Evolutionary conservation across 371 early-diverging fungal species (phyloP).

Genomic region (Apophysomyces variabilis): DNA sequence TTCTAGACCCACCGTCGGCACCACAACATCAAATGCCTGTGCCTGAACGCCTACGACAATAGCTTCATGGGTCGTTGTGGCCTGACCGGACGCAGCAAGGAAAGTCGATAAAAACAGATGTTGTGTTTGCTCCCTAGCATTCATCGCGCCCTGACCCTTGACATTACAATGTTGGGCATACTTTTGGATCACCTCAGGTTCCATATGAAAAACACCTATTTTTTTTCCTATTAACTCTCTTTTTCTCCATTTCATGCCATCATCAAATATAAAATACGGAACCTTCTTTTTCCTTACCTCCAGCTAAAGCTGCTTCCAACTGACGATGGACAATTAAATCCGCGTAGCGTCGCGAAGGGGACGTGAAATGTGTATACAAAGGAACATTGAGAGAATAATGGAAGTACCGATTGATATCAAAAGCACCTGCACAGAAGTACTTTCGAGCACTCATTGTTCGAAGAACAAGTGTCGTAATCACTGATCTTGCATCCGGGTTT

Average conservation of each 20-base stretch:
- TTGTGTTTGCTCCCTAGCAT: conserved; percentile 76
- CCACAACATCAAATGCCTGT: conserved; percentile 66
- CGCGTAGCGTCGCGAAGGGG: conserved; percentile 94
- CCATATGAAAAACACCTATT: conserved; percentile 41
- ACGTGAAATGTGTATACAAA: conserved; percentile 89
- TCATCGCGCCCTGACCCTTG: conserved; percentile 62
- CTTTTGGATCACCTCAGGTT: conserved; percentile 42
- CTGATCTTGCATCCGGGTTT: conserved; percentile 41
- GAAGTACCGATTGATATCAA: conserved; percentile 60
- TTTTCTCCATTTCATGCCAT: background rate
- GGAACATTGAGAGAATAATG: conserved; percentile 79
- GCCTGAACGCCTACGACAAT: conserved; percentile 54
- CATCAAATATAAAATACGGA: no score
- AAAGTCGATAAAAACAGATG: conserved; percentile 68
- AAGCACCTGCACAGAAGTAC: conserved; percentile 83
- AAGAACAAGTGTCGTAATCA: conserved; percentile 59
- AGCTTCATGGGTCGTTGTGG: conserved; percentile 40
- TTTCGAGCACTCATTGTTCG: conserved; percentile 79
- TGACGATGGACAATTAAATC: conserved; percentile 93
- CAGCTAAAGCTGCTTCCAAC: conserved; percentile 39
- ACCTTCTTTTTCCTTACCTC: conserved; percentile 16
- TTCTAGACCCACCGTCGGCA: conserved; percentile 64
- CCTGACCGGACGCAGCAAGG: conserved; percentile 32
- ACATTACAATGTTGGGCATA: conserved; percentile 73
- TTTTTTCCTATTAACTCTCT: background rate